A percentile compares a stretch with the other conserved stretches of the same genome.
Evolutionary conservation across 2,329 filamentous ascomycete species (phyloP).

Genomic region (Phialophora verrucosa): DNA sequence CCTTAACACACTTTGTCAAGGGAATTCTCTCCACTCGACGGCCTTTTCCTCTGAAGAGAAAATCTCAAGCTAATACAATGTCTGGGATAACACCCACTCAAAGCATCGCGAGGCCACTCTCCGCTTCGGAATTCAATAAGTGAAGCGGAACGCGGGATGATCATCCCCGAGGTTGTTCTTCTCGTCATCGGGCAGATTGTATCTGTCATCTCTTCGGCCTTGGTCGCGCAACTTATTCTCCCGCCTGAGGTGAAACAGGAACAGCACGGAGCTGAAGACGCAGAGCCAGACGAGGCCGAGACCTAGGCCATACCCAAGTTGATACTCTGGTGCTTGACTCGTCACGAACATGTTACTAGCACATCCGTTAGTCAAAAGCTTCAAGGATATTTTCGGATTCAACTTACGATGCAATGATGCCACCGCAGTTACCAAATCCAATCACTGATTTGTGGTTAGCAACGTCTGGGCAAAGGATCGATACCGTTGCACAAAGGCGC

Average conservation of each 20-base stretch:
- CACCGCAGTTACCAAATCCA: conserved; percentile 43
- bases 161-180: conserved; percentile 45
- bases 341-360: conserved; percentile 47
- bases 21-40: background rate
- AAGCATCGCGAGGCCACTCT: background rate
- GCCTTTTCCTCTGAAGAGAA: background rate
- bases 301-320: conserved; percentile 47
- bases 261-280: conserved; percentile 42
- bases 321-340: conserved; percentile 46
- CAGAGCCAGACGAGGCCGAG: conserved; percentile 47
- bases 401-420: conserved; percentile 44
- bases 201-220: conserved; percentile 40
- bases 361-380: conserved; percentile 13
- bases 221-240: conserved; percentile 44
- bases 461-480: background rate
- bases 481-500: background rate
- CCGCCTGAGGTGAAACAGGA: conserved; percentile 44
- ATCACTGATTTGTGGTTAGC: conserved; percentile 30
- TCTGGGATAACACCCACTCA: background rate
- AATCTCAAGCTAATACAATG: background rate
- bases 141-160: conserved; percentile 46
- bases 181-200: conserved; percentile 39
- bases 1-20: background rate
- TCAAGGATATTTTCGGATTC: background rate
- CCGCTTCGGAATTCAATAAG: conserved; percentile 35